Percentiles rank a stretch among this genome's conserved stretches.
phyloP scores from a whole-genome alignment of 2,329 filamentous ascomycete species.

The Pyricularia sp. region DNA sequence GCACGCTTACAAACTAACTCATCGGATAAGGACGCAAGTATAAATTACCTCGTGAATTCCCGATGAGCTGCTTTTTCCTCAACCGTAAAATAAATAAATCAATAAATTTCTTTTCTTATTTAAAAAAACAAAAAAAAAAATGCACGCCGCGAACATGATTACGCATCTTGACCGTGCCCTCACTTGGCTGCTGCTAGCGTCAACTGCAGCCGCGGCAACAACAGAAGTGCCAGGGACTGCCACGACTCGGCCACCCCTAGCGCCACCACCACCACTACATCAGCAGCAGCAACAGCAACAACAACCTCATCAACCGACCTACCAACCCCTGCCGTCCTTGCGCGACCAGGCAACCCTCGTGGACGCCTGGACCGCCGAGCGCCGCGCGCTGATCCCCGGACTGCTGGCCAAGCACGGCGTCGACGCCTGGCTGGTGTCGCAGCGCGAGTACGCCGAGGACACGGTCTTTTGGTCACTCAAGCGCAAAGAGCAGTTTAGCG shows the following conservation, averaged over 20 bases:
- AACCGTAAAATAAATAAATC: too few species aligned
- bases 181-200: background rate
- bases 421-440: conserved; percentile 41
- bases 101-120: too few species aligned
- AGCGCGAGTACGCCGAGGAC: conserved; percentile 42
- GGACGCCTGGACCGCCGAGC: conserved; percentile 33
- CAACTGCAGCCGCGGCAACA: background rate
- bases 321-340: conserved; percentile 29
- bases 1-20: too few species aligned
- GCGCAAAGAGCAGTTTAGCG: conserved; percentile 33
- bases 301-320: conserved; percentile 10
- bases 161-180: background rate
- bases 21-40: too few species aligned
- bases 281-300: too few species aligned
- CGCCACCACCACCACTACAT: background rate
- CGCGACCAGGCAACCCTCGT: conserved; percentile 33
- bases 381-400: conserved; percentile 28
- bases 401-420: conserved; percentile 34
- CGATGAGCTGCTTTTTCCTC: too few species aligned
- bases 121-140: background rate
- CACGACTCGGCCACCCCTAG: background rate
- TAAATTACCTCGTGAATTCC: too few species aligned
- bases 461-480: conserved; percentile 42
- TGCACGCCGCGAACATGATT: background rate
- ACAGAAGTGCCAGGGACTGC: background rate